phyloP scores from a whole-genome alignment of 805 yeast species.

The Ogataea ramenticola region DNA sequence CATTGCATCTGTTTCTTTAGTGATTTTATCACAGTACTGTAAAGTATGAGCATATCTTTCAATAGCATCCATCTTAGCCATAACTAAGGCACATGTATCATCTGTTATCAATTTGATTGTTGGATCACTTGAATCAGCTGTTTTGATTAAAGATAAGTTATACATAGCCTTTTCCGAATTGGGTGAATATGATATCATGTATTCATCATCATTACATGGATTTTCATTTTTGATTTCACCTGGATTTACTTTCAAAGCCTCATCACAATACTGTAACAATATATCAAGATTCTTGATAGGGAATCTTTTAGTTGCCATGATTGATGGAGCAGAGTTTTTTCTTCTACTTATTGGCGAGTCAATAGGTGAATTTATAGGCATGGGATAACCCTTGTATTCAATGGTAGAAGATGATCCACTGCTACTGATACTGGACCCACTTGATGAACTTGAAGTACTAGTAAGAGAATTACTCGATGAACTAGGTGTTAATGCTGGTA shows the following conservation, averaged over 20 bases:
- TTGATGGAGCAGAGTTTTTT: conserved; percentile 33
- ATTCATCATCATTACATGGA: conserved; percentile 12
- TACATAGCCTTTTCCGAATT: conserved; percentile 51
- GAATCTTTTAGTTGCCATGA: conserved; percentile 36
- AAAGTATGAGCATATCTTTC: conserved; percentile 66
- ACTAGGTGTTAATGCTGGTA: conserved; percentile 13
- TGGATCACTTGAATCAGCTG: conserved; percentile 52
- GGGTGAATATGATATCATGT: conserved; percentile 44
- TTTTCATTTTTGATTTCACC: conserved; percentile 42
- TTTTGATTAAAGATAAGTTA: conserved; percentile 28
- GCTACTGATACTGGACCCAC: neutral
- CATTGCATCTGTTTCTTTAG: conserved; percentile 66
- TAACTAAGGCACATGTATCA: conserved; percentile 58
- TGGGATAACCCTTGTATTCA: conserved; percentile 54
- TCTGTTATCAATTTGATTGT: conserved; percentile 55
- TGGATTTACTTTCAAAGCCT: conserved; percentile 65
- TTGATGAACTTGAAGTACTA: conserved; percentile 1
- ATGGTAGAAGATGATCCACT: conserved; percentile 14
- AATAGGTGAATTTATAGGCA: conserved; percentile 24
- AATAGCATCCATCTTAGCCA: conserved; percentile 62
- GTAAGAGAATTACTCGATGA: conserved; percentile 5
- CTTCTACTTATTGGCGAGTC: conserved; percentile 22
- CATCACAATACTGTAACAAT: conserved; percentile 61
- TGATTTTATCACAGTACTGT: conserved; percentile 67
- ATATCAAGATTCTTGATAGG: conserved; percentile 56